Base-by-base conservation (phyloP, 495 filamentous ascomycete species). In the Tuber brumale region DNA sequence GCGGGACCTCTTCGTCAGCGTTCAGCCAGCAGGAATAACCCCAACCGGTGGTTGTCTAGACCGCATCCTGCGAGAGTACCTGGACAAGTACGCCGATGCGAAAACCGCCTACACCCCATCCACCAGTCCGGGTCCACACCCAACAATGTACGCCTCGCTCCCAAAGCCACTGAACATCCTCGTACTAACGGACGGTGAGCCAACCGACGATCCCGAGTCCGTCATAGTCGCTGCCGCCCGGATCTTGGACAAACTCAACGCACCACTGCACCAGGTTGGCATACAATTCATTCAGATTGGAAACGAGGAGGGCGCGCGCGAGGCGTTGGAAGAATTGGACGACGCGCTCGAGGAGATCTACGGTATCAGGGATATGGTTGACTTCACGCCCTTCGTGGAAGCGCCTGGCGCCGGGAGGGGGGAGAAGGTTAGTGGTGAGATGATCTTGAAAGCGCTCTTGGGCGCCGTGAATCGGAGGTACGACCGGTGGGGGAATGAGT, bases 211-310 rank as follows among this genome's bases (percentile, higher is more conserved):
- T 78, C 84, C 92, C 18, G 93, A 96, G 84, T 86, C 85, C 70
- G 86, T 92, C 18, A 91, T 99, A 75, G 85, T 92, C 18, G 81
- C 83, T 12, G 86, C 88, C 0, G 95, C 94, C 0, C 86, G 88
- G 83, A 88, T 88, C 76, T 86, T 99, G 37, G 95, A 97, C 82
- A 84, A 83, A 27, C 83, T 91, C 7, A 87, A 90, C 46, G 94
- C 94, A 0, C 89, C 91, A 45, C 87, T 93, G 39, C 92, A 93
- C 87, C 95, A 99, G 85, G 86, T 97, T 19, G 95, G 96, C 19
- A 90, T 99, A 75, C 95, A 99, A 84, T 97, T 99, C 85, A 95
- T 99, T 85, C 95, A 99, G 85, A 92, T 98, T 73, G 95, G 95
- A 70, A 87, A 89, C 44, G 94, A 97, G 80, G 78, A 83, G 8